Base-by-base conservation (phyloP, 78 protist species). In the Diacronema lutheri region DNA sequence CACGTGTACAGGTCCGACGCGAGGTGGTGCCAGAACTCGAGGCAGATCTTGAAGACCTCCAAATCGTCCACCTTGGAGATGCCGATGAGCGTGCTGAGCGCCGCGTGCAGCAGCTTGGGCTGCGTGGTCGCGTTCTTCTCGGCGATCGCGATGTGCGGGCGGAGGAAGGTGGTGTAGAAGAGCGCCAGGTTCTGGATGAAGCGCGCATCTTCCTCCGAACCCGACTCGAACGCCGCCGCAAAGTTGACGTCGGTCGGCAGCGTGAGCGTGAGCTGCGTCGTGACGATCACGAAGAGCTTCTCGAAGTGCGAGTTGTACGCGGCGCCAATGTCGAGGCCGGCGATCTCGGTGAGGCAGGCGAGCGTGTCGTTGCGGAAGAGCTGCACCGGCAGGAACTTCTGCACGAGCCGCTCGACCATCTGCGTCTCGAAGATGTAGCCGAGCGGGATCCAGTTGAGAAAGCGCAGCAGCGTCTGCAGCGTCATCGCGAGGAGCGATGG, bases 391-490 rank as follows among this genome's bases (percentile, higher is more conserved):
- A 96, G 72, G 83, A 87, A 96, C 86, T 87, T 87, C 58, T 56
- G 46, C 40, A 86, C 46, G 21, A 93, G 92, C 13, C 40, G 56
- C 55, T 57, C 91, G 14, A 93, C 40, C 11, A 95, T 56, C 69
- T 86, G 35, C 0, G 98, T 93, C 81, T 97, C 97, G 62, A 95
- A 96, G 29, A 97, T 93, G 85, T 93, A 97, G 31, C 96, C 98
- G 50, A 96, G 44, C 31, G 99, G 99, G 23, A 98, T 93, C 99
- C 99, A 97, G 80, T 57, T 61, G 33, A 98, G 91, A 90, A 95
- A 97, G 46, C 89, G 82, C 62, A 85, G 93, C 57, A 98, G 89
- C 13, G 98, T 94, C 35, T 90, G 86, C 12, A 97, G 88, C 29
- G 98, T 92, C 41, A 41, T 44, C 7, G 16, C 5, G 38, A 93